Percentiles rank a stretch among this genome's conserved stretches.
phyloP scores from a whole-genome alignment of 495 filamentous ascomycete species.

The Lepidopterella palustris region DNA sequence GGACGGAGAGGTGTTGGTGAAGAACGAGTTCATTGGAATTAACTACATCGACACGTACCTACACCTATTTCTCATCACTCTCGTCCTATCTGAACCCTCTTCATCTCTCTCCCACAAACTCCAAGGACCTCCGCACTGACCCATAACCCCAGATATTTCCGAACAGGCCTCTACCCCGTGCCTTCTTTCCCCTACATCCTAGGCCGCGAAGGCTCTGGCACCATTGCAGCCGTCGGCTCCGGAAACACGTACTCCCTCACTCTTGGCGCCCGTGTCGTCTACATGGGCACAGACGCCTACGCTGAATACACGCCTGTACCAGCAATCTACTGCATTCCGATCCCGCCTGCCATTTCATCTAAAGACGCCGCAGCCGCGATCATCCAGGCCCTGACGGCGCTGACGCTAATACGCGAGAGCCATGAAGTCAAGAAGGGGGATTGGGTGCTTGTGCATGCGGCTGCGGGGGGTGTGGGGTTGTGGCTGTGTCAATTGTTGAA shows the following conservation, averaged over 20 bases:
- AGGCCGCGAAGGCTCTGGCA: slow-evolving; percentile 75
- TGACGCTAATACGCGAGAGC: slow-evolving; percentile 73
- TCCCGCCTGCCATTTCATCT: slow-evolving; percentile 58
- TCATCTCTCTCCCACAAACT: background rate
- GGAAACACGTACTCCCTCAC: slow-evolving; percentile 18
- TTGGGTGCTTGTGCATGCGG: slow-evolving; percentile 84
- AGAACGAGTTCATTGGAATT: slow-evolving; percentile 78
- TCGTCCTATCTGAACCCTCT: slow-evolving; percentile 2
- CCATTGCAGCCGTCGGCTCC: slow-evolving; percentile 49
- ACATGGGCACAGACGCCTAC: slow-evolving; percentile 54
- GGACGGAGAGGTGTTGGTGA: slow-evolving; percentile 70
- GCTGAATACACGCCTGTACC: slow-evolving; percentile 68
- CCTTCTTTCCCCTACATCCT: slow-evolving; percentile 67
- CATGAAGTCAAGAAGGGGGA: slow-evolving; percentile 68
- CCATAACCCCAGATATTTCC: slow-evolving; percentile 63
- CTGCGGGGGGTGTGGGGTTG: slow-evolving; percentile 80
- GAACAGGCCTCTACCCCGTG: slow-evolving; percentile 74
- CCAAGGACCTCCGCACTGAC: slow-evolving; percentile 2
- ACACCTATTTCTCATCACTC: background rate
- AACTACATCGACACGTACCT: slow-evolving; percentile 80
- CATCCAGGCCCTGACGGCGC: slow-evolving; percentile 80
- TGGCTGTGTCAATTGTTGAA: slow-evolving; percentile 71
- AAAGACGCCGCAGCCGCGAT: slow-evolving; percentile 61
- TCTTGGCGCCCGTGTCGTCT: slow-evolving; percentile 32
- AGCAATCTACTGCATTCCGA: slow-evolving; percentile 49